Conservation (phyloP, 352 stramenopile genomes). For the Phytophthora sp. region DNA sequence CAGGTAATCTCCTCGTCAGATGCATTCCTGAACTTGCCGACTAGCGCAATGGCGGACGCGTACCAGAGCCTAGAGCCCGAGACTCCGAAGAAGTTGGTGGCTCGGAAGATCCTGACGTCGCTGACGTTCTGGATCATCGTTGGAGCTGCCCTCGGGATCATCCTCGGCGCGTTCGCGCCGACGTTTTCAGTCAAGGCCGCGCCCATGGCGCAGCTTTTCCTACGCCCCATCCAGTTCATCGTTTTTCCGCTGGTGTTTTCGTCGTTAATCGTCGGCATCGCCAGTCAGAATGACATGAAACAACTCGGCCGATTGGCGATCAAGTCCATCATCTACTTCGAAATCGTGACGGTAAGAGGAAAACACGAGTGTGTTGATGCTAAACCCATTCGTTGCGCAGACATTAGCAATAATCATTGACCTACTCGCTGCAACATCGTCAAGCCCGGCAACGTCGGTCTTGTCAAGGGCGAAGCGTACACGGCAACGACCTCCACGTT, state of each 20-base stretch:
- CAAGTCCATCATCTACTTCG: conserved; percentile 65
- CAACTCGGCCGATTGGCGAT: conserved; percentile 46
- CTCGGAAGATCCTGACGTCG: conserved; percentile 38
- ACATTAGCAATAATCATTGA: conserved; percentile 49
- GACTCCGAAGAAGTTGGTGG: conserved; percentile 38
- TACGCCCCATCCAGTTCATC: conserved; percentile 49
- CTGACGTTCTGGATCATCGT: conserved; percentile 61
- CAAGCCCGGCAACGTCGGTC: conserved; percentile 41
- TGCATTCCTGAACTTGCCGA: too few species aligned
- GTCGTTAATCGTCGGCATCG: conserved; percentile 50
- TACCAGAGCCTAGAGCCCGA: too few species aligned
- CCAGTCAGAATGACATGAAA: conserved; percentile 44
- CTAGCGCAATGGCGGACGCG: too few species aligned
- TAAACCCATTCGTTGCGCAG: too few species aligned
- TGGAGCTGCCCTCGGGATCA: conserved; percentile 33
- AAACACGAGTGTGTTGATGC: too few species aligned
- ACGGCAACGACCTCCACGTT: conserved; percentile 31
- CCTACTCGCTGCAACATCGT: conserved; percentile 49
- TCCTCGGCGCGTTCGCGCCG: conserved; percentile 44
- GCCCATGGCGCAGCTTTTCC: conserved; percentile 49
- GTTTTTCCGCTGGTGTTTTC: conserved; percentile 63
- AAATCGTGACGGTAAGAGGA: conserved; percentile 56
- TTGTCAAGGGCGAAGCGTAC: conserved; percentile 32
- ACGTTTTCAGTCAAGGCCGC: conserved; percentile 45
- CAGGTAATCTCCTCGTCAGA: too few species aligned